Base-by-base conservation (phyloP, 2,329 filamentous ascomycete species). In the Orbilia blumenaviensis region DNA sequence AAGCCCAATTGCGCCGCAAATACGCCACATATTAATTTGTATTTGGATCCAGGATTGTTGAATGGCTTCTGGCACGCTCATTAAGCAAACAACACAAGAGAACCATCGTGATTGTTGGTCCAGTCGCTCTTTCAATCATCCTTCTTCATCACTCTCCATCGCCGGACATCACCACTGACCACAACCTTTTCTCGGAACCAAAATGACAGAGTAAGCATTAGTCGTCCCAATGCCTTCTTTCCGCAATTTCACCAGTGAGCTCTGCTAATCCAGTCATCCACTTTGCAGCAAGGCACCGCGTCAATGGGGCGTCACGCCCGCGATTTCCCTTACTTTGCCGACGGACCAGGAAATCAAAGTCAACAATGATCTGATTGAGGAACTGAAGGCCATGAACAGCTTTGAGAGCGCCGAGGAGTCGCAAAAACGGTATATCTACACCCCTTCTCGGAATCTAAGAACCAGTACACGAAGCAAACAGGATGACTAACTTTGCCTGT, bases 401-500 rank as follows among this genome's bases (percentile, higher is more conserved):
- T 99, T 97, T 80, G 95, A 98, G 83, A 89, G 88, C 62, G 87
- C 89, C 12, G 87, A 92, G 46, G 95, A 96, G 82, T 96, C 92
- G 2, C 88, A 92, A 78, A 93, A 92, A 82, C 90, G 94, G 92
- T 92, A 84, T 77, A 8, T 38, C 25, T 14, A 7, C 83, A 72
- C 69, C 56, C 52, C 48, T 69, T 36, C 23, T 42, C 41, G n/a
- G 10, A 21, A 2, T 54, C 16, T 2, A 5, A 7, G 23, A 29
- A 29, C 7, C 23, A 14, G 12, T 34, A 18, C 60, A 44, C 32
- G 66, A 12, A 10, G 42, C 8, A 1, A 25, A 21, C 29, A 25
- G 29, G 21, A 25, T 5, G 9, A 27, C 64, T 74, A 42, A 78
- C 63, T 58, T 44, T 23, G 48, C 27, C 80, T 68, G 78, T 48